Evolutionary conservation across 75 land plant species (phyloP).

Genomic region (Azolla pinnata): DNA sequence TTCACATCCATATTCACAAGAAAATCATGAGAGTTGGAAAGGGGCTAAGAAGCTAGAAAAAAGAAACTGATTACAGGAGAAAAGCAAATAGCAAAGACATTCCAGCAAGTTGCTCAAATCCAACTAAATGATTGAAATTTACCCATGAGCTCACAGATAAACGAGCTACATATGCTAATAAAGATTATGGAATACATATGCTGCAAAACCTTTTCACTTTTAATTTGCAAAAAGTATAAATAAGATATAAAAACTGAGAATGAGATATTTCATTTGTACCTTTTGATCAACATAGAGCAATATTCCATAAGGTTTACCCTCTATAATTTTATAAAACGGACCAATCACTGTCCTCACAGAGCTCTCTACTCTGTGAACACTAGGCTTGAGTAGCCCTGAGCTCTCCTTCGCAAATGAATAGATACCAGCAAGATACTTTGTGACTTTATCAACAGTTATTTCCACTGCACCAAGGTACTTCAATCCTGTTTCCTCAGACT

Average conservation of each 20-base stretch:
- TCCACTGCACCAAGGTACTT: constrained; percentile 66
- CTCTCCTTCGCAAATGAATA: constrained; percentile 70
- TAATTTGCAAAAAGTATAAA: too few species aligned
- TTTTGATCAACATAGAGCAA: constrained; percentile 64
- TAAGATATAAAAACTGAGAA: too few species aligned
- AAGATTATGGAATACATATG: not conserved
- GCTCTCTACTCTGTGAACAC: constrained; percentile 66
- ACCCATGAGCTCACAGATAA: too few species aligned
- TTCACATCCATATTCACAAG: too few species aligned
- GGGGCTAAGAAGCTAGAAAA: too few species aligned
- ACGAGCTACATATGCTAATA: not conserved
- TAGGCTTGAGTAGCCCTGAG: constrained; percentile 67
- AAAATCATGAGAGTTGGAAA: too few species aligned
- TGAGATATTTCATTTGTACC: constrained; percentile 24
- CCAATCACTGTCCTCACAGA: constrained; percentile 78
- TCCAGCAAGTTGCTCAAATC: too few species aligned
- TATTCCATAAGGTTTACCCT: constrained; percentile 51
- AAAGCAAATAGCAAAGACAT: too few species aligned
- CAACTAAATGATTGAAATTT: not conserved
- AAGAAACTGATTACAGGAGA: too few species aligned
- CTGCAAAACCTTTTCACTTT: not conserved
- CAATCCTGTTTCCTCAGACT: constrained; percentile 24
- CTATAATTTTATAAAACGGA: constrained; percentile 57
- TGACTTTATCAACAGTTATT: constrained; percentile 31
- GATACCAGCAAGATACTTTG: constrained; percentile 33